Base-by-base conservation (phyloP, 495 filamentous ascomycete genomes). In the Astrocystis sublimbata region DNA sequence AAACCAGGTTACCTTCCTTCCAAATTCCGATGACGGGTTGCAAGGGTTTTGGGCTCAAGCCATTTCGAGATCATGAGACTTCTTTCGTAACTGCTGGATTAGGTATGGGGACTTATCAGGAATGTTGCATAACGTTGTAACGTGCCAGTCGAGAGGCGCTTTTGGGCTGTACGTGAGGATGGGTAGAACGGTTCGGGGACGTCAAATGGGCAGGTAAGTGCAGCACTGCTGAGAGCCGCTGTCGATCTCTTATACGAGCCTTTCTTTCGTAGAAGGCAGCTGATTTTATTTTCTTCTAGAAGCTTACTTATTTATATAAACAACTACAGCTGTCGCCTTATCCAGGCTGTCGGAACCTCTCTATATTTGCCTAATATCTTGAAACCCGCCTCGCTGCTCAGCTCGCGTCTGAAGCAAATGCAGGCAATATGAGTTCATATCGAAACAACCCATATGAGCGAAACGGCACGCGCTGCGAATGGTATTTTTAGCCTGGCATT, bases 41-140 rank as follows among this genome's bases (percentile, higher is more conserved):
- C 50, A 53, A 38, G 50, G 50, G 26, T 53, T n/a, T 36, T 7
- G 31, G 50, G 31, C 50, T 53, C 24, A 10, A 17, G 50, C 31
- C n/a, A n/a, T 12, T 53, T 53, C 17, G 50, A 23, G 30, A 53
- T 38, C 50, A 53, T 63, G 61, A 64, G 61, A 61, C 56, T 54
- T 54, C 61, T 51, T 24, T 51, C 36, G 51, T 55, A 64, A 63
- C 56, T 64, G 35, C 61, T 64, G 58, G 24, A 58, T 62, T 47
- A 49, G 55, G 63, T 65, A 3, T 43, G 65, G 60, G 58, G 47
- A 57, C 31, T 54, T 54, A 45, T 53, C 65, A 63, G 51, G 60
- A 54, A 70, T 70, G 68, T 70, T 63, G 65, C 68, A 68, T 65
- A n/a, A 60, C 50, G 19, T 53, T 70, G 68, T 53, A 70, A 70